A percentile compares a stretch with the other conserved stretches of the same genome.
Evolutionary conservation across 169 alveolate genomes (phyloP).

Genomic region (Theileria equi): DNA sequence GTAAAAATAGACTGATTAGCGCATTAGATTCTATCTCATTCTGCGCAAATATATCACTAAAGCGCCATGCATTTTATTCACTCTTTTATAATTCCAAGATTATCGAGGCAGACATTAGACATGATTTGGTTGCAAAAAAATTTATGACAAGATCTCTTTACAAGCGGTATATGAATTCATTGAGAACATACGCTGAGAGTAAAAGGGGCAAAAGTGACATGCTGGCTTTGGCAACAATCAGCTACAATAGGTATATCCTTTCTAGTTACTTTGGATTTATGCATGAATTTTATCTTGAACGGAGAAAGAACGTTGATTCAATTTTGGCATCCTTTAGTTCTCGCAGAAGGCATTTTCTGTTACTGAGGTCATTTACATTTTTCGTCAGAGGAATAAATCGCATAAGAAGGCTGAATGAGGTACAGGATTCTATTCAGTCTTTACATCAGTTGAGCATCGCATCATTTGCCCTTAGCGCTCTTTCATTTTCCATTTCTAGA

Average conservation of each 20-base stretch:
- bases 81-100: not conserved
- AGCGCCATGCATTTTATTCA: not conserved
- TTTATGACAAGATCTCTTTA: not conserved
- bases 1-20: not conserved
- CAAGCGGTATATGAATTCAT: not conserved
- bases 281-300: not conserved
- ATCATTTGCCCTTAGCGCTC: too few species aligned
- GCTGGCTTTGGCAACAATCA: not conserved
- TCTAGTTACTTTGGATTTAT: not conserved
- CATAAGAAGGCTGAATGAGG: too few species aligned
- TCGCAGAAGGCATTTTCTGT: not conserved
- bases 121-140: not conserved
- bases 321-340: not conserved
- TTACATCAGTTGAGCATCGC: too few species aligned
- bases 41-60: not conserved
- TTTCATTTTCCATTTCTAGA: too few species aligned
- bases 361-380: too few species aligned
- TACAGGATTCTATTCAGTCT: too few species aligned
- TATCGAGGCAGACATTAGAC: not conserved
- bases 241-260: not conserved
- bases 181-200: not conserved
- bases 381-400: too few species aligned
- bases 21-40: not conserved
- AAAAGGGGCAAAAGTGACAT: not conserved
- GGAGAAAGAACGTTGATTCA: not conserved